These are phyloP conservation scores for Prillingera fragicola DNA, from an alignment of 1,284 basidiomycete species.

Conservation along the genomic window DNA sequence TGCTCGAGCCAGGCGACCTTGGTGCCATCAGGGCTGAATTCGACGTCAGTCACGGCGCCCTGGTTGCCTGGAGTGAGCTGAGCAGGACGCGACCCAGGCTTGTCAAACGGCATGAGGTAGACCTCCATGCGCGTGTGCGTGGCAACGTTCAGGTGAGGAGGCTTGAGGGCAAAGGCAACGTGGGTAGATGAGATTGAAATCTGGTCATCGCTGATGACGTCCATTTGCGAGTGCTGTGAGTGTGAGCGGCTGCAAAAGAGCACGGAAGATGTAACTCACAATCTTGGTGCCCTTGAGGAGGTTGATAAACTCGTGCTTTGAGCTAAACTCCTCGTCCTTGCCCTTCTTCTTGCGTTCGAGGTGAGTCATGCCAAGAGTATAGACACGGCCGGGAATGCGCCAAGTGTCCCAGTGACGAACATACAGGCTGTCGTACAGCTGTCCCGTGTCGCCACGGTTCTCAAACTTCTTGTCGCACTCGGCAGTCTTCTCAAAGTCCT, in stretches of 20 bases:
- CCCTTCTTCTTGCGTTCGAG: slow-evolving; percentile 50
- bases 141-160: slow-evolving; percentile 64
- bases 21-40: slow-evolving; percentile 61
- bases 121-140: slow-evolving; percentile 51
- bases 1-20: slow-evolving; percentile 82
- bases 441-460: slow-evolving; percentile 64
- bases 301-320: slow-evolving; percentile 54
- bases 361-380: slow-evolving; percentile 31
- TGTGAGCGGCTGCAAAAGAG: too few species aligned
- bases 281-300: slow-evolving; percentile 62
- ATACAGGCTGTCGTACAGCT: slow-evolving; percentile 70
- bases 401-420: slow-evolving; percentile 87
- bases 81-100: slow-evolving; percentile 12
- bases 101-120: slow-evolving; percentile 42
- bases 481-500: slow-evolving; percentile 60
- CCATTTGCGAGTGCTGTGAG: slow-evolving; percentile 49
- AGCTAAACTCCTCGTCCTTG: slow-evolving; percentile 4
- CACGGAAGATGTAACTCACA: slow-evolving; percentile 52
- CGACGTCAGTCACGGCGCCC: slow-evolving; percentile 68
- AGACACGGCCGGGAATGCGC: slow-evolving; percentile 63
- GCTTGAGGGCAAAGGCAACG: slow-evolving; percentile 78
- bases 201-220: slow-evolving; percentile 70
- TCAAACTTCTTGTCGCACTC: slow-evolving; percentile 66
- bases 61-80: slow-evolving; percentile 70
- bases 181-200: slow-evolving; percentile 56